Percentiles rank a stretch among this genome's conserved stretches.
Conservation (phyloP, 176 grass and related monocot genomes). For the Echinochloa phyllopogon region DNA sequence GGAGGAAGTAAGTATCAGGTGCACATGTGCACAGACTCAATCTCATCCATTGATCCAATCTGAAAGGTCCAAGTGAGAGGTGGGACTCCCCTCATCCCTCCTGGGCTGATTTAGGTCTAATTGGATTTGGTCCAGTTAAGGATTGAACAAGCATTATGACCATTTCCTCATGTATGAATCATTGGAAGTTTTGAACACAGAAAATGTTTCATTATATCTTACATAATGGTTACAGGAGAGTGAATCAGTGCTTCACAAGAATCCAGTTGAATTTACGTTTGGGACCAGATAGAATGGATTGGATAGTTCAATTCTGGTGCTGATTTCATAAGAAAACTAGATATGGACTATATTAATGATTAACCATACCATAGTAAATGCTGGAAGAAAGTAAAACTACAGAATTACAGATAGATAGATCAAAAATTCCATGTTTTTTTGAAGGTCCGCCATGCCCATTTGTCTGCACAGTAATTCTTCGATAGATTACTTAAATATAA, state of each 20-base stretch:
- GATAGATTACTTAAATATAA: not conserved
- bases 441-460: not conserved
- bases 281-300: not conserved
- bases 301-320: too few species aligned
- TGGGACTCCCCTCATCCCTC: not conserved
- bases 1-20: too few species aligned
- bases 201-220: not conserved
- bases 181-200: not conserved
- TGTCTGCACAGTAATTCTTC: not conserved
- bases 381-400: not conserved
- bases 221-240: not conserved
- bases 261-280: not conserved
- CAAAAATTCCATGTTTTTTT: not conserved
- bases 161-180: not conserved
- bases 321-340: not conserved
- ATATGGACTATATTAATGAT: not conserved
- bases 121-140: too few species aligned
- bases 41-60: too few species aligned
- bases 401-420: not conserved
- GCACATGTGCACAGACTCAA: too few species aligned
- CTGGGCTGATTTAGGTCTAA: too few species aligned
- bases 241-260: not conserved
- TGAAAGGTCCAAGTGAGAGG: too few species aligned
- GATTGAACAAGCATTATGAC: too few species aligned
- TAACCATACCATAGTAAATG: not conserved